Conservation (phyloP, 768 basidiomycete species). For the Chalciporus sphaerocephalus region DNA sequence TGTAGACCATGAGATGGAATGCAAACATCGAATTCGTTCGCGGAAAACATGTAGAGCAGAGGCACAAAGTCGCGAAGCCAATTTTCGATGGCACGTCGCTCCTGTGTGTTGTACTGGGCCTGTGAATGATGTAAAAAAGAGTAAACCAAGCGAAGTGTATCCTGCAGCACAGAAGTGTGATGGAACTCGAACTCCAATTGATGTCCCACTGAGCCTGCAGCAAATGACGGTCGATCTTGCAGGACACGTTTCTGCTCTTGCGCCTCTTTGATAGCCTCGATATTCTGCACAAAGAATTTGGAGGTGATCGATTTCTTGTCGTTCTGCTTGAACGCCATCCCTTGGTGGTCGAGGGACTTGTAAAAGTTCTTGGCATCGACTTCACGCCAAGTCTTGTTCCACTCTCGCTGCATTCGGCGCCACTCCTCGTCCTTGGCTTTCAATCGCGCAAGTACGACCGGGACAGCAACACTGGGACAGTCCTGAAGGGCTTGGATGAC, state of each 20-base stretch:
- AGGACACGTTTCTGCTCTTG: constrained; percentile 42
- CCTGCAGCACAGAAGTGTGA: constrained; percentile 78
- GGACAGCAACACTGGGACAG: constrained; percentile 83
- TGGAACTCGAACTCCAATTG: constrained; percentile 79
- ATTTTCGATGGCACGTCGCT: constrained; percentile 78
- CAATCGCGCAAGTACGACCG: constrained; percentile 83
- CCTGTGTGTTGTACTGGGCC: constrained; percentile 65
- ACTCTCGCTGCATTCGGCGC: constrained; percentile 90
- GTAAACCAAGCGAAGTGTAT: constrained; percentile 85
- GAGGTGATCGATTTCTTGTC: constrained; percentile 92
- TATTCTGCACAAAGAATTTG: constrained; percentile 76
- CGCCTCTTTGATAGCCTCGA: constrained; percentile 62
- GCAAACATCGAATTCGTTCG: constrained; percentile 63
- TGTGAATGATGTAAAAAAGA: constrained; percentile 87
- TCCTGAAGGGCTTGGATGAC: constrained; percentile 87
- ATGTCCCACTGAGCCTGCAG: constrained; percentile 48
- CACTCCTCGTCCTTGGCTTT: constrained; percentile 97
- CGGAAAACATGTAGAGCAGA: constrained; percentile 66
- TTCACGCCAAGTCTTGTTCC: constrained; percentile 95
- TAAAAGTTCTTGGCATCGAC: constrained; percentile 97
- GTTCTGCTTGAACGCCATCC: constrained; percentile 88
- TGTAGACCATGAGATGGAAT: constrained; percentile 50
- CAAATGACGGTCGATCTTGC: constrained; percentile 34
- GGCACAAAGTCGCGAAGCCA: constrained; percentile 86
- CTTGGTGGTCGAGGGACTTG: constrained; percentile 95